A percentile compares a stretch with the other conserved stretches of the same genome.
phyloP scores from a whole-genome alignment of 768 basidiomycete genomes.

The Collybia nuda region DNA sequence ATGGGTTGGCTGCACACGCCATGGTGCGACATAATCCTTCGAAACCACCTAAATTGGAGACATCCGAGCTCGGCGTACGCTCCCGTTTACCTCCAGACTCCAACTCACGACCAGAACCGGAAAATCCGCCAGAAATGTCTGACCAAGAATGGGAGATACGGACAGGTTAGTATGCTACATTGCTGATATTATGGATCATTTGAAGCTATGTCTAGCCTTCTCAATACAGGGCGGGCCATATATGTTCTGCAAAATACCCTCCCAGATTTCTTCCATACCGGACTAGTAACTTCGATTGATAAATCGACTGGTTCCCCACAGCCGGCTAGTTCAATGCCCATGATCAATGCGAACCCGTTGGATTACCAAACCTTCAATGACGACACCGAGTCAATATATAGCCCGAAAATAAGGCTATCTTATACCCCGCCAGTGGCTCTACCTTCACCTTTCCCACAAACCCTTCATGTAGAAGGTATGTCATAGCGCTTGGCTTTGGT shows the following conservation, averaged over 20 bases:
- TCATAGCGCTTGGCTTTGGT: background rate
- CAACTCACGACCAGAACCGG: conserved; percentile 21
- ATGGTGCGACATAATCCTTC: background rate
- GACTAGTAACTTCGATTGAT: conserved; percentile 60
- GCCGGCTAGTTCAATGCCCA: conserved; percentile 19
- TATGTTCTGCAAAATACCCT: conserved; percentile 68
- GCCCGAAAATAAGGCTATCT: conserved; percentile 55
- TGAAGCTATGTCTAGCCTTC: conserved; percentile 5
- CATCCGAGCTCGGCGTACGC: conserved; percentile 33
- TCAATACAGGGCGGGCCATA: conserved; percentile 61
- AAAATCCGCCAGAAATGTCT: conserved; percentile 38
- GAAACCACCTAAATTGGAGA: background rate
- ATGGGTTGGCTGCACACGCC: background rate
- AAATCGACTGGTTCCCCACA: conserved; percentile 39
- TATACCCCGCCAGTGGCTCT: conserved; percentile 71
- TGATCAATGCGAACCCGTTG: conserved; percentile 27
- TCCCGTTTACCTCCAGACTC: conserved; percentile 35
- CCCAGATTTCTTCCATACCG: conserved; percentile 68
- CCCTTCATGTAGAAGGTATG: conserved; percentile 70
- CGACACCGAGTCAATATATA: conserved; percentile 56
- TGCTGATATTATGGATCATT: background rate
- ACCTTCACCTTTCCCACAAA: conserved; percentile 69
- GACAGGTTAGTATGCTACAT: conserved; percentile 47
- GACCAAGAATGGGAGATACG: conserved; percentile 81
- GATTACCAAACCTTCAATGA: conserved; percentile 27